Percentiles rank a stretch among this genome's conserved stretches.
phyloP scores from a whole-genome alignment of 495 filamentous ascomycete genomes.

The Aspergillus cavernicola region DNA sequence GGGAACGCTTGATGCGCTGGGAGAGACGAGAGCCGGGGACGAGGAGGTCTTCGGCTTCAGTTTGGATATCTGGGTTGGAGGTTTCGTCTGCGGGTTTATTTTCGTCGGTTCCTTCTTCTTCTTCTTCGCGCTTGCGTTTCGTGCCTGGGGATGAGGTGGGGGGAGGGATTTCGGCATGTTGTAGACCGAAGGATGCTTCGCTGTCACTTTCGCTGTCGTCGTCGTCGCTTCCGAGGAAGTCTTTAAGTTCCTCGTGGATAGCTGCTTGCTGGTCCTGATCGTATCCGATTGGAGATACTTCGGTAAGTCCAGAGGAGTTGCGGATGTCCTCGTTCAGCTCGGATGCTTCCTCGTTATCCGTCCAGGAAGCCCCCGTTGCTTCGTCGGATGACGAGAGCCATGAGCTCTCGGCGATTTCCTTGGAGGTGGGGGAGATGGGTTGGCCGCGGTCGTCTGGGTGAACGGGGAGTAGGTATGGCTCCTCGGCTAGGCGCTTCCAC shows the following conservation, averaged over 20 bases:
- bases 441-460: constrained; percentile 58
- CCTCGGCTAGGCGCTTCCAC: constrained; percentile 74
- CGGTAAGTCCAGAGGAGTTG: constrained; percentile 28
- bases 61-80: constrained; percentile 27
- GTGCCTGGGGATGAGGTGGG: constrained; percentile 18
- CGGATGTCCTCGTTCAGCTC: constrained; percentile 45
- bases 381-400: constrained; percentile 44
- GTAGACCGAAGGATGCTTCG: constrained; percentile 28
- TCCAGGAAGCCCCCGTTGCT: constrained; percentile 36
- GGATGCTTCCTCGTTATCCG: constrained; percentile 34
- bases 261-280: constrained; percentile 46
- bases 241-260: constrained; percentile 69
- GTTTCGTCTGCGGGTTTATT: constrained; percentile 29
- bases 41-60: constrained; percentile 29
- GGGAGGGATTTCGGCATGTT: constrained; percentile 15
- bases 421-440: constrained; percentile 32
- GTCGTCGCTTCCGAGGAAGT: constrained; percentile 68
- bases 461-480: constrained; percentile 64
- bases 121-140: constrained; percentile 42
- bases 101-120: constrained; percentile 25
- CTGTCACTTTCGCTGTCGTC: constrained; percentile 55
- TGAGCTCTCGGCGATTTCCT: constrained; percentile 32
- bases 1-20: constrained; percentile 49
- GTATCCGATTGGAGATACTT: constrained; percentile 36
- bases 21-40: constrained; percentile 36